phyloP scores from a whole-genome alignment of 2,329 filamentous ascomycete genomes.

The Penicillium vulpinum region DNA sequence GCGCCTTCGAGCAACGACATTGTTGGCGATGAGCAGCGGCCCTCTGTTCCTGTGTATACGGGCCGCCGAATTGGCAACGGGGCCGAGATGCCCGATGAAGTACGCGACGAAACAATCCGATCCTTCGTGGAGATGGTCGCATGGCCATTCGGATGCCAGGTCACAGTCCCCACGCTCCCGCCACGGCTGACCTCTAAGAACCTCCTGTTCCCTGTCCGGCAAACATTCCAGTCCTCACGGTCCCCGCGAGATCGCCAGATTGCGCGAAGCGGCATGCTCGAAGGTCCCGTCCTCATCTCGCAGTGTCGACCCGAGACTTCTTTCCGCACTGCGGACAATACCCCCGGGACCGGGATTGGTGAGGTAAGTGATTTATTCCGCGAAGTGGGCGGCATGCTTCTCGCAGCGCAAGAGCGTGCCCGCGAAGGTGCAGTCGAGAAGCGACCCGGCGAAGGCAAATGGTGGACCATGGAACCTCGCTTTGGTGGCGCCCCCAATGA shows the following conservation, averaged over 20 bases:
- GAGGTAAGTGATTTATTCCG: conserved; percentile 56
- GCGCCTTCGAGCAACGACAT: neutral
- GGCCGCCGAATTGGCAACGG: conserved; percentile 60
- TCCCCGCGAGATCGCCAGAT: conserved; percentile 54
- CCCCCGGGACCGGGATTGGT: conserved; percentile 32
- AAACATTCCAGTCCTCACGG: conserved; percentile 56
- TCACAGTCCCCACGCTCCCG: conserved; percentile 49
- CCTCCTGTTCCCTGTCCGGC: conserved; percentile 58
- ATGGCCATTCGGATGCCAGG: conserved; percentile 59
- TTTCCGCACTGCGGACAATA: conserved; percentile 46
- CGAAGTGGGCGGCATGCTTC: conserved; percentile 58
- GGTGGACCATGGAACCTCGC: conserved; percentile 59
- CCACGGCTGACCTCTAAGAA: conserved; percentile 51
- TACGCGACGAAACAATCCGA: conserved; percentile 57
- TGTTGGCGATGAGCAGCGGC: neutral
- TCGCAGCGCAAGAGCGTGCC: conserved; percentile 61
- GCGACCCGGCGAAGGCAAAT: conserved; percentile 57
- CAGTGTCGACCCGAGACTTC: conserved; percentile 57
- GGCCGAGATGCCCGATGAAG: conserved; percentile 59
- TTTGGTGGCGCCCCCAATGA: conserved; percentile 55
- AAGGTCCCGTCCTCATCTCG: conserved; percentile 59
- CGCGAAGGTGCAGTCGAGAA: conserved; percentile 54
- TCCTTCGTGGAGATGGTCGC: conserved; percentile 59
- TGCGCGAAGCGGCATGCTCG: conserved; percentile 56
- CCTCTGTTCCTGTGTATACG: conserved; percentile 48